A percentile compares a stretch with the other conserved stretches of the same genome.
These are phyloP conservation scores for Russula foetens DNA, from an alignment of 768 basidiomycete species.

Conservation along the genomic window DNA sequence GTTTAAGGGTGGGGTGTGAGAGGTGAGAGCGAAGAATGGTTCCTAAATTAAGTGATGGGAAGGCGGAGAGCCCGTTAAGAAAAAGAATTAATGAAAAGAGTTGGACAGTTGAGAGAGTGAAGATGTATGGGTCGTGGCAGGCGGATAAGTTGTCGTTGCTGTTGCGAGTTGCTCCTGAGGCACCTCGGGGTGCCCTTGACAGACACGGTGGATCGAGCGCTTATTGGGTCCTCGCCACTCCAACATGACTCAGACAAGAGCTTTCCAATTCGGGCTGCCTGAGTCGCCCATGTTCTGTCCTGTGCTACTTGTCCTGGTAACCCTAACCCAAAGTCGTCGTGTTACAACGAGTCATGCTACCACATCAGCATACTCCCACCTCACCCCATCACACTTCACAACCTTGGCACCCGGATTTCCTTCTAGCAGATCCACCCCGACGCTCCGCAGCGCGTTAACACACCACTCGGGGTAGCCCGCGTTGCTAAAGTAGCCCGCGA, in stretches of 20 bases:
- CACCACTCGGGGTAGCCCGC: slow-evolving; percentile 85
- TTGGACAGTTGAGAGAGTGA: background rate
- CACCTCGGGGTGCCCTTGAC: background rate
- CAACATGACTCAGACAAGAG: background rate
- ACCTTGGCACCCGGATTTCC: slow-evolving; percentile 39
- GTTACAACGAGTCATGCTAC: slow-evolving; percentile 17
- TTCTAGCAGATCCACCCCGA: slow-evolving; percentile 76
- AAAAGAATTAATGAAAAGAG: background rate
- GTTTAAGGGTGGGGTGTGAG: background rate
- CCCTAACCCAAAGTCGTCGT: no score
- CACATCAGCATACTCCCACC: slow-evolving; percentile 70
- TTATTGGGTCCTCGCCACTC: background rate
- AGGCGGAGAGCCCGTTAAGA: background rate
- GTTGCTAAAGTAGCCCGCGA: slow-evolving; percentile 66
- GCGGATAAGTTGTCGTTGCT: background rate
- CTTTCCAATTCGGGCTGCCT: background rate
- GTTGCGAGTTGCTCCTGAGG: background rate
- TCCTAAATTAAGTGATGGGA: slow-evolving; percentile 7
- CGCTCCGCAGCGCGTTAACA: slow-evolving; percentile 72
- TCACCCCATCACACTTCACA: slow-evolving; percentile 54
- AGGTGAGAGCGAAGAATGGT: background rate
- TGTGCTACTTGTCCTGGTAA: no score
- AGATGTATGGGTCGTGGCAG: background rate
- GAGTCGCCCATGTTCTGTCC: no score
- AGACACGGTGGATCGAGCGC: background rate